Conservation (phyloP, 306 rosid genomes). For the Dryas drummondii region DNA sequence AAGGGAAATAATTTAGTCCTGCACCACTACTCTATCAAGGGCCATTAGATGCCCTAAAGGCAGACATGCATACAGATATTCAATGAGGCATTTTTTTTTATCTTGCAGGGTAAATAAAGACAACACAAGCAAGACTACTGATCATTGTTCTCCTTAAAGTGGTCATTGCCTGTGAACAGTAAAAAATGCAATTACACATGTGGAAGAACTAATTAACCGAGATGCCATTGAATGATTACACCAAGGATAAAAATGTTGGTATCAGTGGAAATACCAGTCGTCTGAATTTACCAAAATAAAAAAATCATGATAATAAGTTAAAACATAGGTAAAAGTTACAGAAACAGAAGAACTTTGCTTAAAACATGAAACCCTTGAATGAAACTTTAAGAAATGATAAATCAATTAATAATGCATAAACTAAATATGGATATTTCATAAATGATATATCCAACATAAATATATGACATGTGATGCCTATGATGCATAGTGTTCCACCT, state of each 20-base stretch:
- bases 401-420: too few relatives aligned
- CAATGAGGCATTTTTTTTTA: not conserved
- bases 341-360: too few relatives aligned
- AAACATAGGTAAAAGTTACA: too few relatives aligned
- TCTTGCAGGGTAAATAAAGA: not conserved
- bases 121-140: not conserved
- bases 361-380: too few relatives aligned
- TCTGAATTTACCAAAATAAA: too few relatives aligned
- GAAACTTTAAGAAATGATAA: too few relatives aligned
- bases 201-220: not conserved
- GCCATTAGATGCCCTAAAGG: not conserved
- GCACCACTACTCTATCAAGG: not conserved
- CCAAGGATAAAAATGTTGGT: not conserved
- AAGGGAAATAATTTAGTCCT: not conserved
- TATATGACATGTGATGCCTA: too few relatives aligned
- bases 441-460: too few relatives aligned
- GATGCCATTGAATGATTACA: not conserved
- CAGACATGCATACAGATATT: not conserved
- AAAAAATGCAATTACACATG: not conserved
- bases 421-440: too few relatives aligned
- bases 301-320: too few relatives aligned
- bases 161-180: not conserved
- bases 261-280: not conserved
- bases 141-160: not conserved
- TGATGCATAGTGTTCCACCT: too few relatives aligned